Percentiles rank a stretch among this genome's conserved stretches.
These are phyloP conservation scores for Fusarium sp. DNA, from an alignment of 2,329 filamentous ascomycete species.

Conservation along the genomic window DNA sequence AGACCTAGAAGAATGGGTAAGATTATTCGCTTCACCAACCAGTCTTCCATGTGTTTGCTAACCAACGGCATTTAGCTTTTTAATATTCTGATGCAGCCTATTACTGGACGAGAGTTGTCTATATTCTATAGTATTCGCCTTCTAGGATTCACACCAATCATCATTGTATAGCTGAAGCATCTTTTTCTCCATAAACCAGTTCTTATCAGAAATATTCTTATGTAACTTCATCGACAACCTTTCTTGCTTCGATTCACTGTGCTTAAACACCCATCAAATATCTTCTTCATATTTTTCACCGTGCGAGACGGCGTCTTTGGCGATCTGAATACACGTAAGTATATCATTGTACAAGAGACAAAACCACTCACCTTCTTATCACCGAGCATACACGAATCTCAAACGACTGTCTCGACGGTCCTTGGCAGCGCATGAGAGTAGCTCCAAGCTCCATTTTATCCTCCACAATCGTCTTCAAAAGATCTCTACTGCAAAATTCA, in stretches of 20 bases:
- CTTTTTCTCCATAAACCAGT: rapidly evolving
- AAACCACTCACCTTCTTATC: neutral
- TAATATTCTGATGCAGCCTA: neutral
- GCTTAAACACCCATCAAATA: neutral
- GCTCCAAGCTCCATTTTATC: neutral
- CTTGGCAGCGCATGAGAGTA: neutral
- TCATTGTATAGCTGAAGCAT: neutral
- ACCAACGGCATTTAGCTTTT: neutral
- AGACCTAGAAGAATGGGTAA: neutral
- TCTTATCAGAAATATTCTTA: rapidly evolving
- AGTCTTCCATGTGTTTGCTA: rapidly evolving
- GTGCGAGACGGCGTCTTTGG: rapidly evolving
- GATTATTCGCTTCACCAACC: rapidly evolving
- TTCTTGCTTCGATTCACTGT: neutral
- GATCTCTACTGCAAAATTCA: neutral
- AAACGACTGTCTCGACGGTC: rapidly evolving
- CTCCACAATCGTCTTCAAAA: neutral
- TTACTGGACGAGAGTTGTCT: rapidly evolving
- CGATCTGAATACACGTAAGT: neutral
- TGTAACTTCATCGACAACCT: neutral
- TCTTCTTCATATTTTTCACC: neutral
- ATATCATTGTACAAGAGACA: rapidly evolving
- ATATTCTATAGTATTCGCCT: rapidly evolving
- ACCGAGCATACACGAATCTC: neutral
- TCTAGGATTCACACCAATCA: neutral